A percentile compares a stretch with the other conserved stretches of the same genome.
Conservation (phyloP, 140 eudicot genomes). For the Bidens hawaiensis region DNA sequence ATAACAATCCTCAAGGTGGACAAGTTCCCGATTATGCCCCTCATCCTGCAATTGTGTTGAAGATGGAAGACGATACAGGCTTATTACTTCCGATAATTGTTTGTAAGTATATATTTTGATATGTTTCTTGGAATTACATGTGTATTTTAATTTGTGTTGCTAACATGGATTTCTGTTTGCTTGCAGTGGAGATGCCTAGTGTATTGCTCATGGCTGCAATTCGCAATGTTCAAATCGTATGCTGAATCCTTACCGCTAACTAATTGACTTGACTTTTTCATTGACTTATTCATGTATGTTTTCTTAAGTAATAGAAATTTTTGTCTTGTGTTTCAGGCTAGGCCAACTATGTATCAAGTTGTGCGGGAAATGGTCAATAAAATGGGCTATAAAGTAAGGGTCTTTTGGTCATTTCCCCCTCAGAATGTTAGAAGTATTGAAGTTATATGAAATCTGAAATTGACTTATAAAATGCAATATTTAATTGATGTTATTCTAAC, state of each 20-base stretch:
- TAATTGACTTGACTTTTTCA: not conserved
- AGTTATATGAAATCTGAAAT: not conserved
- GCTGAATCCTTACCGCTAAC: conserved; percentile 16
- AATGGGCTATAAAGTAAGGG: conserved; percentile 80
- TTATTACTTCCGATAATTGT: conserved; percentile 87
- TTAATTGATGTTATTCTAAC: not conserved
- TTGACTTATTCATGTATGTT: conserved; percentile 1
- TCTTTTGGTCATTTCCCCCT: not conserved
- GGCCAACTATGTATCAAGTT: conserved; percentile 89
- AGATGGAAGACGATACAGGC: conserved; percentile 96
- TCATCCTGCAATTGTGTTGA: conserved; percentile 90
- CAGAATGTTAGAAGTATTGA: not conserved
- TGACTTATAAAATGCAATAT: not conserved
- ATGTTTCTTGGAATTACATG: not conserved
- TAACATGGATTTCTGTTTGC: conserved; percentile 6
- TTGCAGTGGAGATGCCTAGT: conserved; percentile 95
- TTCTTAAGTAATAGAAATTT: not conserved
- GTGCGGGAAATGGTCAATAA: conserved; percentile 79
- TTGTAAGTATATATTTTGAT: conserved; percentile 45
- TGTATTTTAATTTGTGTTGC: conserved; percentile 1
- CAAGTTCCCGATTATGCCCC: conserved; percentile 62
- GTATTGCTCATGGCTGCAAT: conserved; percentile 78
- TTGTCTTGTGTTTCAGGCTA: conserved; percentile 54
- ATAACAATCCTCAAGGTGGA: conserved; percentile 46
- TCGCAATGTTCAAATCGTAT: conserved; percentile 79